Evolutionary conservation across 352 stramenopile genomes (phyloP).

Genomic region (Globisporangium paddicum): DNA sequence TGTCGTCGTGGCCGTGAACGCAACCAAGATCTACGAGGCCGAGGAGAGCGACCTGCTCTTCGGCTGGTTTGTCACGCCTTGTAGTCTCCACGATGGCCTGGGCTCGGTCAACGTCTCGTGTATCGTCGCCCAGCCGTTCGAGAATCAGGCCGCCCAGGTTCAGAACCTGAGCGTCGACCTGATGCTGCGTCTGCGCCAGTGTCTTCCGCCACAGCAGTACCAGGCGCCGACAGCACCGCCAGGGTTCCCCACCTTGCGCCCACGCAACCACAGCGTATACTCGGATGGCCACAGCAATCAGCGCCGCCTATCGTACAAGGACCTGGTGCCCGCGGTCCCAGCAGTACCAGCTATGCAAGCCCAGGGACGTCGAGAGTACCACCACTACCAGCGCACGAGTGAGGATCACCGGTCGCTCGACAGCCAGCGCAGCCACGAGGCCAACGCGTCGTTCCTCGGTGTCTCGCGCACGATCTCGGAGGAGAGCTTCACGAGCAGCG

Average conservation of each 20-base stretch:
- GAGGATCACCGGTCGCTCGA: slow-evolving; percentile 3
- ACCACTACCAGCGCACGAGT: neutral
- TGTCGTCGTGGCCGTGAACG: slow-evolving; percentile 39
- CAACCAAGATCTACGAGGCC: slow-evolving; percentile 14
- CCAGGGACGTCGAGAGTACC: neutral
- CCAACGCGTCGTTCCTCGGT: slow-evolving; percentile 7
- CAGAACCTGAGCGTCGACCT: slow-evolving; percentile 51
- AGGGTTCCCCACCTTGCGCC: neutral
- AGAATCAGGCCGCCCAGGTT: slow-evolving; percentile 19
- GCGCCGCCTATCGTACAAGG: neutral
- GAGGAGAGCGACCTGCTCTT: slow-evolving; percentile 41
- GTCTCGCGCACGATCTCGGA: slow-evolving; percentile 14
- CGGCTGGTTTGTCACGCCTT: slow-evolving; percentile 51
- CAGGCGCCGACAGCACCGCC: neutral
- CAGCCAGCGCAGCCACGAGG: slow-evolving; percentile 17
- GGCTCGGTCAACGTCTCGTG: slow-evolving; percentile 50
- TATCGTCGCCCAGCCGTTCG: slow-evolving; percentile 32
- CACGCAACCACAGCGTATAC: slow-evolving; percentile 5
- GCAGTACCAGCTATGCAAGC: neutral
- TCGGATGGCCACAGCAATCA: slow-evolving; percentile 5
- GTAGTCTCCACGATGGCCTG: slow-evolving; percentile 23
- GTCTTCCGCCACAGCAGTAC: slow-evolving; percentile 7
- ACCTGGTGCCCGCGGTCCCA: neutral
- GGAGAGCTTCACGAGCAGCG: slow-evolving; percentile 15
- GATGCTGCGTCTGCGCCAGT: slow-evolving; percentile 35